Evolutionary conservation across 1,284 basidiomycete genomes (phyloP).

Genomic region (Phylloboletellus chloephorus): DNA sequence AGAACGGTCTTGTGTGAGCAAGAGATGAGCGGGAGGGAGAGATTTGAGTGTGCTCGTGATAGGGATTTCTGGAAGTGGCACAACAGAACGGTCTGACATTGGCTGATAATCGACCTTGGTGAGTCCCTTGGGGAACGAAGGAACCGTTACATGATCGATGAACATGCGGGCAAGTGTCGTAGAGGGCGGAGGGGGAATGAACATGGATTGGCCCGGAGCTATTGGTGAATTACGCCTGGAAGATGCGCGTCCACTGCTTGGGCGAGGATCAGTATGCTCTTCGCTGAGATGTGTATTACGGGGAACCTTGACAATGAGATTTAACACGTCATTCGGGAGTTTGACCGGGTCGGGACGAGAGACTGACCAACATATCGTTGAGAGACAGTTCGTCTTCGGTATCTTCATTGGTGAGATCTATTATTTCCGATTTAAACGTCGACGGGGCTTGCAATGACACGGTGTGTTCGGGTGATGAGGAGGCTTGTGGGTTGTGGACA

Average conservation of each 20-base stretch:
- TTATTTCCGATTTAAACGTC: constrained; percentile 11
- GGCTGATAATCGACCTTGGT: constrained; percentile 21
- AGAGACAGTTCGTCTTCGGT: constrained; percentile 17
- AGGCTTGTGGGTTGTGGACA: constrained; percentile 4
- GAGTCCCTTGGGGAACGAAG: constrained; percentile 20
- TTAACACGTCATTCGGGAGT: neutral
- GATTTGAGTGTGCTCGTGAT: neutral
- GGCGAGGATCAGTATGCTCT: neutral
- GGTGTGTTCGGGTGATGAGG: constrained; percentile 3
- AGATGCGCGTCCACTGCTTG: constrained; percentile 6
- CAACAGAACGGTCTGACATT: neutral
- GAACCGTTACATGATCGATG: constrained; percentile 20
- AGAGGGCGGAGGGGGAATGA: constrained; percentile 26
- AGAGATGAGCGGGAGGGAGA: neutral
- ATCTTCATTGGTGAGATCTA: constrained; percentile 25
- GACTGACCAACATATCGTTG: constrained; percentile 20
- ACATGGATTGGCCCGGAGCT: constrained; percentile 20
- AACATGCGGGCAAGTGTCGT: constrained; percentile 10
- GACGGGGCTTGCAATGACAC: neutral
- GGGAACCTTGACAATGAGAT: constrained; percentile 12
- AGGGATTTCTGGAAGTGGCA: neutral
- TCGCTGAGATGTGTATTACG: neutral
- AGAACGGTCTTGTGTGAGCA: neutral
- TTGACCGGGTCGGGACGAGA: constrained; percentile 3
- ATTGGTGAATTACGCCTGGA: constrained; percentile 10